Evolutionary conservation across 2,329 filamentous ascomycete genomes (phyloP), one percentile per base, ranked within the genome.

Genomic region (Aspergillus versicolor): DNA sequence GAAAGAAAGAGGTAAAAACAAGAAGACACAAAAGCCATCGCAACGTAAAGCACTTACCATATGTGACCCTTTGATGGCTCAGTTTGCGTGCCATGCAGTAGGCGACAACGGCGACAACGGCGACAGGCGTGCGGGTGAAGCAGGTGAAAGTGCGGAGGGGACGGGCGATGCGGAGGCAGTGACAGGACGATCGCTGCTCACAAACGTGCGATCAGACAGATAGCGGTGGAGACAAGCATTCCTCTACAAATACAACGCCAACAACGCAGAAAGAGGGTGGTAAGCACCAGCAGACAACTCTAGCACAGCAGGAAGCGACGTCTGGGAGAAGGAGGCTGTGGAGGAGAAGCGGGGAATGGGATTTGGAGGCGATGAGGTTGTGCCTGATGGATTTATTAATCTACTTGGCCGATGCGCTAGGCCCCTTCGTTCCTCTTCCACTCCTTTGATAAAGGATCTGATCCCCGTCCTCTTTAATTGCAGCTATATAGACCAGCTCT

Each of bases 1-100:
- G 40, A 37, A 43, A 46, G 17, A 19, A 48, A 11, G 50, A 12
- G 34, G 15, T 56, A 40, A 38, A 34, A 34, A 42, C 42, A 21
- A 44, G 17, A 24, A 32, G 11, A 11, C 38, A 40, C 38, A 53
- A 40, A 52, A 32, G 32, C 9, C 17, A 37, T 30, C 22, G 40
- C 17, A 15, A 21, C n/a, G 24, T 7, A 53, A 59, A 60, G 53
- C 27, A 76, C 80, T 72, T 70, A 88, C 86, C 85, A 78, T 89
- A 89, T 73, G 85, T 87, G 75, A 89, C 86, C 75, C 85, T 84
- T 75, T 75, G 73, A 63, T 88, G 86, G 72, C 83, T 85, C 69
- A 82, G 82, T 78, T 88, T 88, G 73, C 84, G 86, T 70, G 85
- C 84, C 85, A 88, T 88, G 70, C 72, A 74, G 67, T 47, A 53